Evolutionary conservation across 1,139 yeast species (phyloP).

Genomic region (Diutina neorugosa): DNA sequence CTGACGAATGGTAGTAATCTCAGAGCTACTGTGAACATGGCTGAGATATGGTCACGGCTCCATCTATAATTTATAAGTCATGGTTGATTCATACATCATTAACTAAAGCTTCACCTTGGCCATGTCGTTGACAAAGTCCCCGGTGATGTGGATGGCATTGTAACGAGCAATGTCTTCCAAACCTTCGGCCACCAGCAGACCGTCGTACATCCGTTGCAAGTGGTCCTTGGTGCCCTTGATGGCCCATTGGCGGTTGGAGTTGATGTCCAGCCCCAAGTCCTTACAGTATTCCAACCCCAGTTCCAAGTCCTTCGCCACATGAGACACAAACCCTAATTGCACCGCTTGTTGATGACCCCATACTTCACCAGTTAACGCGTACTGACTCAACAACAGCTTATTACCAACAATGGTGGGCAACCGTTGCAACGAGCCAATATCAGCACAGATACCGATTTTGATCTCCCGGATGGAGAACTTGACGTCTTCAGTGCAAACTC

Average conservation of each 20-base stretch:
- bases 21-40: no score
- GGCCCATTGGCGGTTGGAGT: constrained; percentile 43
- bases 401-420: constrained; percentile 45
- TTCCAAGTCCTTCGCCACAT: constrained; percentile 32
- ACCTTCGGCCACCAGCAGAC: constrained; percentile 34
- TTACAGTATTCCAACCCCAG: constrained; percentile 39
- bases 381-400: constrained; percentile 46
- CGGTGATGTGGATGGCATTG: constrained; percentile 18
- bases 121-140: constrained; percentile 4
- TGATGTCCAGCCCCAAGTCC: constrained; percentile 39
- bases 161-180: constrained; percentile 40
- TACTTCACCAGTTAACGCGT: constrained; percentile 50
- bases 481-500: constrained; percentile 44
- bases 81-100: not conserved
- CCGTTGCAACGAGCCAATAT: constrained; percentile 68
- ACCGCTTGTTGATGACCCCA: constrained; percentile 48
- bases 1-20: no score
- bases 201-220: constrained; percentile 41
- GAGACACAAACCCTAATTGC: constrained; percentile 42
- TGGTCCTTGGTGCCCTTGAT: constrained; percentile 53
- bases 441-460: constrained; percentile 67
- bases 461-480: constrained; percentile 57
- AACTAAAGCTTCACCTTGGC: constrained; percentile 1
- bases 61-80: no score
- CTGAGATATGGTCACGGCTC: no score